These are phyloP conservation scores for Aspergillus persii DNA, from an alignment of 2,329 filamentous ascomycete species.

Conservation along the genomic window DNA sequence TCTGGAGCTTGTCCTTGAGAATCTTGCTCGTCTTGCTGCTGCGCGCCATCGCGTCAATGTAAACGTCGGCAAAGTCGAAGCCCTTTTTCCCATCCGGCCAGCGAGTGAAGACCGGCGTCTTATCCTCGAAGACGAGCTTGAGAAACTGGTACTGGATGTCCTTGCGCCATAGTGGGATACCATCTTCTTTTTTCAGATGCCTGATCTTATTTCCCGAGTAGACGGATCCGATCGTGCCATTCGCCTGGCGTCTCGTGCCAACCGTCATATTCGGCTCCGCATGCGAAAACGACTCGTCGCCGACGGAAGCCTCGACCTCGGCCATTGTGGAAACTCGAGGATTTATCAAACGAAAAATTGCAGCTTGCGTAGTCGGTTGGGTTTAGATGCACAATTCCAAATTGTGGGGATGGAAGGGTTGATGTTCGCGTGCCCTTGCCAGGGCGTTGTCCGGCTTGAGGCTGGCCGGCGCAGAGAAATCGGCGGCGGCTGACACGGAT, in stretches of 20 bases:
- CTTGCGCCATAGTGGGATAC: slow-evolving; percentile 64
- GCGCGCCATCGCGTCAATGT: slow-evolving; percentile 96
- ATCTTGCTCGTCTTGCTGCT: slow-evolving; percentile 99
- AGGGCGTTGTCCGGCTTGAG: not conserved
- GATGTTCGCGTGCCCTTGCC: not conserved
- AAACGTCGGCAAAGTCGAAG: slow-evolving; percentile 83
- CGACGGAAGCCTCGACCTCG: slow-evolving; percentile 31
- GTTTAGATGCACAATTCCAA: not conserved
- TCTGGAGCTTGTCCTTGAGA: slow-evolving; percentile 90
- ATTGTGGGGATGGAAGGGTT: not conserved
- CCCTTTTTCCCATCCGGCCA: slow-evolving; percentile 78
- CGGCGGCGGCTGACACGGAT: not conserved
- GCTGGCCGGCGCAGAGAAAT: slow-evolving; percentile 2
- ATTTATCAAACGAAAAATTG: not conserved
- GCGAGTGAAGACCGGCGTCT: slow-evolving; percentile 76
- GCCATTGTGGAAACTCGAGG: slow-evolving; percentile 27
- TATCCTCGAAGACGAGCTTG: slow-evolving; percentile 61
- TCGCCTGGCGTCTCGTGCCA: slow-evolving; percentile 59
- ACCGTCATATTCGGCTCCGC: slow-evolving; percentile 42
- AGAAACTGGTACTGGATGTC: slow-evolving; percentile 67
- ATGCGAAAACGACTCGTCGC: slow-evolving; percentile 36
- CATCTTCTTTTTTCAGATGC: slow-evolving; percentile 66
- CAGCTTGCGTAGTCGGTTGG: not conserved
- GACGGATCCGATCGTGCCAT: slow-evolving; percentile 64
- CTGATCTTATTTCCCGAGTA: slow-evolving; percentile 67